Evolutionary conservation across 108 stramenopile genomes (phyloP).

Genomic region (Nitzschia inconspicua): DNA sequence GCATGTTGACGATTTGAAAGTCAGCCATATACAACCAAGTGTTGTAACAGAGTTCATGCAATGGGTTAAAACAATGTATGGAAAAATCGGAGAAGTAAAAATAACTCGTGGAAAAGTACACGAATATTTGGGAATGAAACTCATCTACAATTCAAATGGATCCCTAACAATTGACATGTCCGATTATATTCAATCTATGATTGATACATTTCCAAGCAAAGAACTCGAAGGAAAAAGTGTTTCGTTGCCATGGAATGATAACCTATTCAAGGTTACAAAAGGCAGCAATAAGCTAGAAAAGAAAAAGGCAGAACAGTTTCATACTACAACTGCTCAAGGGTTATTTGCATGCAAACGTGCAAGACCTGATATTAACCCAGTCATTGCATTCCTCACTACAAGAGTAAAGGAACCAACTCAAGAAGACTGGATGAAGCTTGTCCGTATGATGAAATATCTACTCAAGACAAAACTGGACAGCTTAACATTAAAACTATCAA

Average conservation of each 20-base stretch:
- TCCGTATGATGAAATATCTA: constrained; percentile 30
- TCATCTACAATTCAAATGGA: constrained; percentile 14
- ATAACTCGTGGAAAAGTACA: constrained; percentile 17
- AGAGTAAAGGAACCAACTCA: constrained; percentile 22
- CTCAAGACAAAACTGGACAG: constrained; percentile 13
- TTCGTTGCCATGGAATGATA: constrained; percentile 19
- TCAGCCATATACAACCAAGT: constrained; percentile 18
- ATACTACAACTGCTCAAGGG: constrained; percentile 8
- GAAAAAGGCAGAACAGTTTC: constrained; percentile 4
- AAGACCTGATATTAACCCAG: constrained; percentile 35
- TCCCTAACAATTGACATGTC: constrained; percentile 27
- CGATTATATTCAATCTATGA: constrained; percentile 13
- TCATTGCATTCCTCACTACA: constrained; percentile 28
- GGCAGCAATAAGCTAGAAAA: neutral
- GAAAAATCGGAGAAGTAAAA: neutral
- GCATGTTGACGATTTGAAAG: constrained; percentile 36
- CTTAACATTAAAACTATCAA: constrained; percentile 11
- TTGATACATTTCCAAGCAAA: constrained; percentile 4
- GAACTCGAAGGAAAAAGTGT: constrained; percentile 1
- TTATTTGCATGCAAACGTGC: constrained; percentile 28
- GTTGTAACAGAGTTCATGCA: constrained; percentile 10
- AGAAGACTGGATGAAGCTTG: constrained; percentile 35
- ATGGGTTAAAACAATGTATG: constrained; percentile 1
- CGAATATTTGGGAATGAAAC: constrained; percentile 35
- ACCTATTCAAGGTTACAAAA: constrained; percentile 31